These are phyloP conservation scores for Colletotrichum eleusines DNA, from an alignment of 2,329 filamentous ascomycete genomes.

Conservation along the genomic window DNA sequence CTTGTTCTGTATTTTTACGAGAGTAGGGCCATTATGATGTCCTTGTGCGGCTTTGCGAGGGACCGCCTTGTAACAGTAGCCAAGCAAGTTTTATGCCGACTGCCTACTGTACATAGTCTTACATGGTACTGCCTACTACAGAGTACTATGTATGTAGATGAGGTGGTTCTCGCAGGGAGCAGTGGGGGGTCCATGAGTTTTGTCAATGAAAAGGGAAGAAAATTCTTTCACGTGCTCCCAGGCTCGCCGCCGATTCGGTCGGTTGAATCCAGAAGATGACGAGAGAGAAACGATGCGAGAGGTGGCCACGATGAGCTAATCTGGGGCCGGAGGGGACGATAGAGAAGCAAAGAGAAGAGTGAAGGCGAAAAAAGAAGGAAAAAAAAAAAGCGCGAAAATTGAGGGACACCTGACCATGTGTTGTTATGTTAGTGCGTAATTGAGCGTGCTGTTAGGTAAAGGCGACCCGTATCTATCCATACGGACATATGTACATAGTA, in stretches of 20 bases:
- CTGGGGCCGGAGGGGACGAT: neutral
- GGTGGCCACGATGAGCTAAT: constrained; percentile 9
- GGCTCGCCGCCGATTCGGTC: neutral
- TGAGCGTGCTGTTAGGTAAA: constrained; percentile 13
- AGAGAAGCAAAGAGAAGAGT: neutral
- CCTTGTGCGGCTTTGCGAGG: too few relatives aligned
- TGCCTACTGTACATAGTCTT: too few relatives aligned
- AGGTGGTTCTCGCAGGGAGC: too few relatives aligned
- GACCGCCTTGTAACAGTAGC: too few relatives aligned
- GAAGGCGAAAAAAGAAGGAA: neutral
- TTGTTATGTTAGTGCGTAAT: neutral
- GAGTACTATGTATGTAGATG: too few relatives aligned
- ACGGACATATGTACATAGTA: too few relatives aligned
- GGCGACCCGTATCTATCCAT: too few relatives aligned
- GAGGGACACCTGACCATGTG: constrained; percentile 12
- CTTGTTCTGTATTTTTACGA: too few relatives aligned
- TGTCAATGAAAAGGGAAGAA: neutral
- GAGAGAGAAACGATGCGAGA: constrained; percentile 14
- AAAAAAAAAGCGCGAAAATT: neutral
- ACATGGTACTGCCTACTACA: too few relatives aligned
- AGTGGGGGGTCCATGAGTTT: neutral
- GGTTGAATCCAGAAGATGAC: constrained; percentile 4
- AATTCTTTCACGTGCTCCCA: neutral
- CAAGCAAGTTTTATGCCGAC: neutral
- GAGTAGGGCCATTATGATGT: too few relatives aligned